phyloP scores from a whole-genome alignment of 208 protist genomes.

The Leptomonas pyrrhocoris region DNA sequence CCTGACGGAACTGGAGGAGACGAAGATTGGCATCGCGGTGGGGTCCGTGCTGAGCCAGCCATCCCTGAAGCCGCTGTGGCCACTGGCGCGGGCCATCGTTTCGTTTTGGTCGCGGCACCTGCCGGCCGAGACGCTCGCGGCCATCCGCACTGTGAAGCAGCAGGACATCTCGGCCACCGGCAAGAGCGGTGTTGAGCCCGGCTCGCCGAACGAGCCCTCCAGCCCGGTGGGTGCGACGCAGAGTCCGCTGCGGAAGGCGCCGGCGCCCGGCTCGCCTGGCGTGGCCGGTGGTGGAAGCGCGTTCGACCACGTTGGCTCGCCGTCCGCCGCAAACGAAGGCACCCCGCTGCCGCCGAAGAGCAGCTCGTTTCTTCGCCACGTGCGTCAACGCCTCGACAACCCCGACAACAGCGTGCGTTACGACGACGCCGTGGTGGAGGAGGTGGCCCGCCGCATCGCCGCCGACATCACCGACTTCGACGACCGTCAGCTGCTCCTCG shows the following conservation, averaged over 20 bases:
- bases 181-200: slow-evolving; percentile 13
- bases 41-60: slow-evolving; percentile 55
- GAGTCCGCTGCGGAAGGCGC: slow-evolving; percentile 9
- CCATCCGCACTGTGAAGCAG: slow-evolving; percentile 59
- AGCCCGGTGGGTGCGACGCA: slow-evolving; percentile 24
- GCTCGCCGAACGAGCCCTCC: slow-evolving; percentile 16
- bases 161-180: slow-evolving; percentile 21
- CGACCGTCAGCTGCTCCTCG: slow-evolving; percentile 84
- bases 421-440: slow-evolving; percentile 40
- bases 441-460: slow-evolving; percentile 53
- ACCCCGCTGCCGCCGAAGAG: slow-evolving; percentile 9
- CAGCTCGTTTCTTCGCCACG: slow-evolving; percentile 43
- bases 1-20: slow-evolving; percentile 58
- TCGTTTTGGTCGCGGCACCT: slow-evolving; percentile 75
- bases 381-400: slow-evolving; percentile 62
- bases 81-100: slow-evolving; percentile 68
- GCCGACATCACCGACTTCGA: slow-evolving; percentile 66
- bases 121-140: slow-evolving; percentile 58
- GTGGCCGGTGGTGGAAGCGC: slow-evolving; percentile 18
- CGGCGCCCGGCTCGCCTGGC: background rate
- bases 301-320: slow-evolving; percentile 12
- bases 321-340: slow-evolving; percentile 10
- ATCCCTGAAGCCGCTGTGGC: slow-evolving; percentile 58
- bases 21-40: slow-evolving; percentile 78
- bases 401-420: slow-evolving; percentile 44